A percentile compares a stretch with the other conserved stretches of the same genome.
phyloP scores from a whole-genome alignment of 2,329 filamentous ascomycete species.

The Zasmidium citrigriseum region DNA sequence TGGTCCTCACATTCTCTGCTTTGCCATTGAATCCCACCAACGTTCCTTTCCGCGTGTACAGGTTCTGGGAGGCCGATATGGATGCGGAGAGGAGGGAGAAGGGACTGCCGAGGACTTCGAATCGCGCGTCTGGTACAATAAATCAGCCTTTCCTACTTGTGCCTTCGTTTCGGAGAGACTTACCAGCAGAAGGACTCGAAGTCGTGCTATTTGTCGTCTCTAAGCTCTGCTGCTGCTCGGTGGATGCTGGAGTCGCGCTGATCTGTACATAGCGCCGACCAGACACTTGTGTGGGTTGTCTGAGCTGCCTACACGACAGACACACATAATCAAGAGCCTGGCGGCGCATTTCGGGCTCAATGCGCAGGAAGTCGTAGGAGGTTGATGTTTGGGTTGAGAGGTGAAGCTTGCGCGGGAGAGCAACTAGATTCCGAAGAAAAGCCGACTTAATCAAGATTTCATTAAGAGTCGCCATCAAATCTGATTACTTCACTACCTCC shows the following conservation, averaged over 20 bases:
- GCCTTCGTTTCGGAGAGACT: not conserved
- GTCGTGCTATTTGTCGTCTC: slow-evolving; percentile 29
- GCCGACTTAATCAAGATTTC: not conserved
- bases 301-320: slow-evolving; percentile 25
- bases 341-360: slow-evolving; percentile 29
- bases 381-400: not conserved
- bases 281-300: not conserved
- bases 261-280: slow-evolving; percentile 46
- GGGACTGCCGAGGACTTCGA: slow-evolving; percentile 88
- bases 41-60: slow-evolving; percentile 90
- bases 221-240: slow-evolving; percentile 39
- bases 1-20: slow-evolving; percentile 70
- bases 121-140: slow-evolving; percentile 72
- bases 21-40: slow-evolving; percentile 88
- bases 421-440: not conserved
- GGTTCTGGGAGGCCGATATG: slow-evolving; percentile 86
- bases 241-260: slow-evolving; percentile 44
- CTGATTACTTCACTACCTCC: not conserved
- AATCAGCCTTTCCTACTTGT: not conserved
- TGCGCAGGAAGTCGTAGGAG: not conserved
- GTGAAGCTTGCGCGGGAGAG: not conserved
- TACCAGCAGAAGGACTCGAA: slow-evolving; percentile 23
- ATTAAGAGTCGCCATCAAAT: not conserved
- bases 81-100: slow-evolving; percentile 93
- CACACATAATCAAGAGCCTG: slow-evolving; percentile 30